These are phyloP conservation scores for Teratosphaeria zuluensis DNA, from an alignment of 2,329 filamentous ascomycete genomes.

Conservation along the genomic window DNA sequence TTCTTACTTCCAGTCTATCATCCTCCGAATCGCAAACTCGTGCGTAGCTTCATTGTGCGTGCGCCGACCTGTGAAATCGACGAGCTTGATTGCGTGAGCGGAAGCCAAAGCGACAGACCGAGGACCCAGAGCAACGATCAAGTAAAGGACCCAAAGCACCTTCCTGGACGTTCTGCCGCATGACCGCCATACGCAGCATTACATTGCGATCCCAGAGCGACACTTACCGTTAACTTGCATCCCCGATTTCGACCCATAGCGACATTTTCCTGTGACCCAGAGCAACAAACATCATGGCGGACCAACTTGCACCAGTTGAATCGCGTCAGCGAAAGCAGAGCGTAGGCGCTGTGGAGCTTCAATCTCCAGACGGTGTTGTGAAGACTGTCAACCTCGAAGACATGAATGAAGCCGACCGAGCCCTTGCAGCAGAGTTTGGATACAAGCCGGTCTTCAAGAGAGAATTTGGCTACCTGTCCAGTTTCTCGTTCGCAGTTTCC, in stretches of 20 bases:
- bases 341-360: constrained; percentile 7
- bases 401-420: constrained; percentile 17
- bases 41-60: background rate
- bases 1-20: background rate
- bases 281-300: constrained; percentile 4
- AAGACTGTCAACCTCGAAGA: constrained; percentile 13
- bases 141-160: background rate
- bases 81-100: background rate
- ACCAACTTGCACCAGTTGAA: constrained; percentile 4
- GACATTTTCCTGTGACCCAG: background rate
- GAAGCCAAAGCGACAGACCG: background rate
- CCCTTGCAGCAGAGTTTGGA: constrained; percentile 20
- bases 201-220: background rate
- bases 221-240: background rate
- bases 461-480: constrained; percentile 49
- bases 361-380: constrained; percentile 7
- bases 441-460: constrained; percentile 44
- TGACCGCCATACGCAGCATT: constrained; percentile 1
- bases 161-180: background rate
- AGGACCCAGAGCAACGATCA: background rate
- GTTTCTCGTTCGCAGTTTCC: constrained; percentile 51
- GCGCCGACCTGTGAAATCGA: background rate
- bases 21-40: background rate
- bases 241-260: background rate
- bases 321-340: constrained; percentile 4